Conservation (phyloP, 2,329 filamentous ascomycete species). For the Nigrograna mackinnonii region DNA sequence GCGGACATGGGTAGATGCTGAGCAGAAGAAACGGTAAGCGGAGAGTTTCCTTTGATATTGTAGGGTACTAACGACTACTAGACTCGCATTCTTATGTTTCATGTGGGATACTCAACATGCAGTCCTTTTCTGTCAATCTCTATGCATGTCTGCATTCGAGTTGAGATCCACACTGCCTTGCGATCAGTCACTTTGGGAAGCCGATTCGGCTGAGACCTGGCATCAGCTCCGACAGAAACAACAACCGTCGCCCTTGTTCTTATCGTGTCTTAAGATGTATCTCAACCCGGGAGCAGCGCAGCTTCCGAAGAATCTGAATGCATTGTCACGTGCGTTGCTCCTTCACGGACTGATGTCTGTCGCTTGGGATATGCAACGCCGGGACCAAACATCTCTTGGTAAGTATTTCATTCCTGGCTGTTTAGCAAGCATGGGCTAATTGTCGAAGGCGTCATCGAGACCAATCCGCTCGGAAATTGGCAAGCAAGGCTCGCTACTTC, state of each 20-base stretch:
- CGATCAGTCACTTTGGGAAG: slow-evolving; percentile 61
- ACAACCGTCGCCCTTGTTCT: slow-evolving; percentile 47
- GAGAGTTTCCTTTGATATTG: background rate
- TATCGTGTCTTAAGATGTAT: slow-evolving; percentile 60
- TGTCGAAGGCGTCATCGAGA: slow-evolving; percentile 30
- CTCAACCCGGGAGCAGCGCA: slow-evolving; percentile 47
- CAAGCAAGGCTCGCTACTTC: slow-evolving; percentile 55
- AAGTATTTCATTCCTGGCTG: slow-evolving; percentile 37
- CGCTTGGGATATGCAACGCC: slow-evolving; percentile 63
- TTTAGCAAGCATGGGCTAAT: too few species aligned
- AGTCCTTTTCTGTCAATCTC: slow-evolving; percentile 66
- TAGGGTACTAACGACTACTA: slow-evolving; percentile 15
- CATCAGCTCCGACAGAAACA: slow-evolving; percentile 45
- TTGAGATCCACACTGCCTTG: slow-evolving; percentile 61
- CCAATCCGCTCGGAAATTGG: slow-evolving; percentile 52
- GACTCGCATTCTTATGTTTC: slow-evolving; percentile 63
- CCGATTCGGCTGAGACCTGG: slow-evolving; percentile 57
- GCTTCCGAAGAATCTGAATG: slow-evolving; percentile 50
- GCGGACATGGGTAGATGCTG: slow-evolving; percentile 57
- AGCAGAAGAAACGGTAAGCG: slow-evolving; percentile 60
- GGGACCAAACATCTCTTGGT: slow-evolving; percentile 65
- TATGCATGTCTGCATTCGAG: slow-evolving; percentile 69
- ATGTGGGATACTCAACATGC: slow-evolving; percentile 70
- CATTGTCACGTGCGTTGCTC: slow-evolving; percentile 57
- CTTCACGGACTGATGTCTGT: slow-evolving; percentile 67